Percentiles rank a stretch among this genome's conserved stretches.
phyloP scores from a whole-genome alignment of 225 moss, liverwort and hornwort species.

The Asterella californica region DNA sequence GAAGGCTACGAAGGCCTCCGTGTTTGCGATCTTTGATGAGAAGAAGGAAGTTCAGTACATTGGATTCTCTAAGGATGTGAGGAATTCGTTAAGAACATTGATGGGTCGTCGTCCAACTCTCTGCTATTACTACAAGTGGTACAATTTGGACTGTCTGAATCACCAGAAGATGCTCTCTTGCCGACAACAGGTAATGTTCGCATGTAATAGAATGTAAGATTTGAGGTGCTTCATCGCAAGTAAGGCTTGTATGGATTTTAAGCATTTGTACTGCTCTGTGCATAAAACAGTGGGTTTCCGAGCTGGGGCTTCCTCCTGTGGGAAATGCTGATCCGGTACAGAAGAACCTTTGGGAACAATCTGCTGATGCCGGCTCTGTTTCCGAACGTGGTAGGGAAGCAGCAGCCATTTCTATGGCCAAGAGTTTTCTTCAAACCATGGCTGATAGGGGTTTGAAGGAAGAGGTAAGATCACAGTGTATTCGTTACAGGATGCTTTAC shows the following conservation, averaged over 20 bases:
- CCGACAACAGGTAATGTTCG: slow-evolving; percentile 54
- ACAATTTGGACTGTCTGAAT: slow-evolving; percentile 73
- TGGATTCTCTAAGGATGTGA: slow-evolving; percentile 94
- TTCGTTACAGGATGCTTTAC: not conserved
- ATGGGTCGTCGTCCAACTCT: slow-evolving; percentile 90
- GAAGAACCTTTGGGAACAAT: slow-evolving; percentile 72
- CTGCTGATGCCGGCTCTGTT: slow-evolving; percentile 88
- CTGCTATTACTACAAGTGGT: slow-evolving; percentile 76
- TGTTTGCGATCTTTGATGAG: slow-evolving; percentile 77
- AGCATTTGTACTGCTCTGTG: not conserved
- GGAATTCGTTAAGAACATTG: slow-evolving; percentile 82
- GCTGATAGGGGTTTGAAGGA: slow-evolving; percentile 85
- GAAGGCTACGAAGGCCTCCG: slow-evolving; percentile 53
- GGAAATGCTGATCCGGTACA: slow-evolving; percentile 78
- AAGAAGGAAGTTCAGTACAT: slow-evolving; percentile 64
- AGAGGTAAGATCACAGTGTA: slow-evolving; percentile 45
- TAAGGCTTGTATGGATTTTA: slow-evolving; percentile 7
- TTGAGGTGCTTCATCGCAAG: not conserved
- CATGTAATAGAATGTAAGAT: not conserved
- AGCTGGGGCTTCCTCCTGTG: slow-evolving; percentile 75
- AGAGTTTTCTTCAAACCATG: slow-evolving; percentile 64
- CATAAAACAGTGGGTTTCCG: slow-evolving; percentile 76
- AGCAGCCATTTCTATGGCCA: slow-evolving; percentile 72
- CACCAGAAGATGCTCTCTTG: slow-evolving; percentile 75
- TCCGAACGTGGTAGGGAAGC: slow-evolving; percentile 84